phyloP scores from a whole-genome alignment of 225 moss, liverwort and hornwort genomes.

The Ulota crispa region DNA sequence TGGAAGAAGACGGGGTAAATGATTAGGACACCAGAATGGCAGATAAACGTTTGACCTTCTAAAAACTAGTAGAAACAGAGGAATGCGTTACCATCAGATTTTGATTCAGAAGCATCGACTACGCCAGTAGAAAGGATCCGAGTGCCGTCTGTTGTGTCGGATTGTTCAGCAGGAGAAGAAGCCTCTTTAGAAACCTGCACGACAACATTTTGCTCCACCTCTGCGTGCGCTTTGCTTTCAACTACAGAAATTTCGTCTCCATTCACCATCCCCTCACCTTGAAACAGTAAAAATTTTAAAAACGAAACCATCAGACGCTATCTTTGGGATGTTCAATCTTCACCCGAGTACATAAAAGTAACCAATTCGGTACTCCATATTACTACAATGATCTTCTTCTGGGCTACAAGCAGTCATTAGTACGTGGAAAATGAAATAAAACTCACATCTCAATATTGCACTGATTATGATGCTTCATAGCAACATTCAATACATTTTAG shows the following conservation, averaged over 20 bases:
- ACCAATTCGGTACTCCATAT: background rate
- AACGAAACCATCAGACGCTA: slow-evolving; percentile 22
- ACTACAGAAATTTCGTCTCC: slow-evolving; percentile 37
- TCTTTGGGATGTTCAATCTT: background rate
- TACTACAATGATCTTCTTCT: background rate
- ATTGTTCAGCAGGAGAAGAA: slow-evolving; percentile 48
- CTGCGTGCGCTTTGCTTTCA: slow-evolving; percentile 40
- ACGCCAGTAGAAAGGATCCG: slow-evolving; percentile 43
- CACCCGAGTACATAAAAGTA: background rate
- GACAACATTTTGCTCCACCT: slow-evolving; percentile 31
- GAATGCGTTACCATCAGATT: slow-evolving; percentile 38
- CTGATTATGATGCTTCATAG: background rate
- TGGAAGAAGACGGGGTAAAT: background rate
- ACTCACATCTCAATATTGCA: background rate
- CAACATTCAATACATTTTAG: background rate
- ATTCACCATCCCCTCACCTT: slow-evolving; percentile 35
- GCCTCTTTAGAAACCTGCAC: slow-evolving; percentile 37
- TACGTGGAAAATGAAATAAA: background rate
- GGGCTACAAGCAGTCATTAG: background rate
- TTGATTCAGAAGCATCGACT: slow-evolving; percentile 48
- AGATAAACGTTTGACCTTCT: background rate
- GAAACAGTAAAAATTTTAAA: slow-evolving; percentile 10
- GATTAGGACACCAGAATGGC: background rate
- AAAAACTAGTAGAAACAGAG: background rate
- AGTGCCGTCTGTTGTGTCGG: slow-evolving; percentile 48